phyloP scores from a whole-genome alignment of 1,139 yeast species.

The Groenewaldozyma auringiensis region DNA sequence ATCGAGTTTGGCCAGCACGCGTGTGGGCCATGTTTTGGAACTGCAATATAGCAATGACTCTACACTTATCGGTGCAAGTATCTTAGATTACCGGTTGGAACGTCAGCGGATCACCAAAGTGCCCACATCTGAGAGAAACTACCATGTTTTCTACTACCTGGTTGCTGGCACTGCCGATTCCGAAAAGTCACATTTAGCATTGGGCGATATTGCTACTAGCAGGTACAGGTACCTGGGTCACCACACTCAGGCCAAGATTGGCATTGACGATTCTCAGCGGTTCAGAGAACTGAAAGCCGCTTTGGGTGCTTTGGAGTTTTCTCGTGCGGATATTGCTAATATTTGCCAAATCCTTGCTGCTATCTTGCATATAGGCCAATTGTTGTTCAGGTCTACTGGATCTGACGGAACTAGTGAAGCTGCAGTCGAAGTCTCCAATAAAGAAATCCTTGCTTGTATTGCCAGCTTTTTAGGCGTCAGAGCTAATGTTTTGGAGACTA shows the following conservation, averaged over 20 bases:
- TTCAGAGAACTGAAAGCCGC: conserved; percentile 34
- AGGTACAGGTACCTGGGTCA: conserved; percentile 37
- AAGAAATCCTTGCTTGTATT: conserved; percentile 31
- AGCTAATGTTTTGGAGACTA: conserved; percentile 32
- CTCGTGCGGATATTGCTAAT: conserved; percentile 37
- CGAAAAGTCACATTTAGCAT: conserved; percentile 33
- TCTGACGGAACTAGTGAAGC: conserved; percentile 31
- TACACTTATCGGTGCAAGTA: conserved; percentile 34
- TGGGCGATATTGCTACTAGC: conserved; percentile 24
- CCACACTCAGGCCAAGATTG: conserved; percentile 33
- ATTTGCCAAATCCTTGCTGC: conserved; percentile 39
- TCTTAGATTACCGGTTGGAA: conserved; percentile 36
- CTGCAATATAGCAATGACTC: conserved; percentile 35
- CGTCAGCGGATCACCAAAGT: conserved; percentile 35
- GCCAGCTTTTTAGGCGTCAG: conserved; percentile 37
- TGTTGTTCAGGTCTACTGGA: conserved; percentile 30
- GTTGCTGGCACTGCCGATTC: conserved; percentile 34
- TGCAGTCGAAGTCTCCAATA: conserved; percentile 34
- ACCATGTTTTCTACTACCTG: conserved; percentile 36
- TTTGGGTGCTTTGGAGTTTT: conserved; percentile 31
- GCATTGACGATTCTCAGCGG: conserved; percentile 32
- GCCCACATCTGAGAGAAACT: conserved; percentile 37
- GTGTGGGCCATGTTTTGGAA: conserved; percentile 36
- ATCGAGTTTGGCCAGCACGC: conserved; percentile 29
- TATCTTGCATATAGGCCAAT: conserved; percentile 37